These are phyloP conservation scores for Vaccinium darrowii DNA, from an alignment of 148 eudicot species.

Conservation along the genomic window DNA sequence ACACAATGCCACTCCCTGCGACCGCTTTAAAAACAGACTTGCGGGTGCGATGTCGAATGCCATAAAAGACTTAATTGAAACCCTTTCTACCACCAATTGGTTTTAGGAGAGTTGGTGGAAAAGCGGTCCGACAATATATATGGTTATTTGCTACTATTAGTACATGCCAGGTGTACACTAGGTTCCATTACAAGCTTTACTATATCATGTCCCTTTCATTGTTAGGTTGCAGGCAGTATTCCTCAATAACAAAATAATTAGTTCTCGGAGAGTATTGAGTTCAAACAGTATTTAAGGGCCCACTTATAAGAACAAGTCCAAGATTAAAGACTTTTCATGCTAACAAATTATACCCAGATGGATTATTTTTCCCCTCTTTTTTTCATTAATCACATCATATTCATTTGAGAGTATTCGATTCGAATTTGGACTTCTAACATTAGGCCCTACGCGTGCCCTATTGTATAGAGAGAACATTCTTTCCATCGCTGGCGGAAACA, in stretches of 20 bases:
- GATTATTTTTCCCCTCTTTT: not conserved
- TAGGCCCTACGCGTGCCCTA: not conserved
- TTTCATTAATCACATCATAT: not conserved
- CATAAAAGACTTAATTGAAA: too few relatives aligned
- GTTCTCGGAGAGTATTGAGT: not conserved
- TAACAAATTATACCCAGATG: not conserved
- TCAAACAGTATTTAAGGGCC: not conserved
- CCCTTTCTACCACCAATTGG: too few relatives aligned
- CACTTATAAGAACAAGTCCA: constrained; percentile 1
- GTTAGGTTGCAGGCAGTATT: not conserved
- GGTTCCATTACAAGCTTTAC: not conserved
- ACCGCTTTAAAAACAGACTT: too few relatives aligned
- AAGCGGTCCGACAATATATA: too few relatives aligned
- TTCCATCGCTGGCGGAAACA: too few relatives aligned
- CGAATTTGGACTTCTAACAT: not conserved
- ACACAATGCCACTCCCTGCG: too few relatives aligned
- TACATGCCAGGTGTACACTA: not conserved
- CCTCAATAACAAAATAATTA: not conserved
- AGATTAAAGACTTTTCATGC: constrained; percentile 7
- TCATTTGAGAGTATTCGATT: not conserved
- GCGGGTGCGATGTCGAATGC: too few relatives aligned
- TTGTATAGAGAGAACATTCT: too few relatives aligned
- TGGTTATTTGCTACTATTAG: not conserved
- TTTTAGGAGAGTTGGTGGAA: too few relatives aligned
- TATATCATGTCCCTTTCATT: not conserved